Base-by-base conservation (phyloP, 805 yeast genomes). In the Yamadazyma insecticola region DNA sequence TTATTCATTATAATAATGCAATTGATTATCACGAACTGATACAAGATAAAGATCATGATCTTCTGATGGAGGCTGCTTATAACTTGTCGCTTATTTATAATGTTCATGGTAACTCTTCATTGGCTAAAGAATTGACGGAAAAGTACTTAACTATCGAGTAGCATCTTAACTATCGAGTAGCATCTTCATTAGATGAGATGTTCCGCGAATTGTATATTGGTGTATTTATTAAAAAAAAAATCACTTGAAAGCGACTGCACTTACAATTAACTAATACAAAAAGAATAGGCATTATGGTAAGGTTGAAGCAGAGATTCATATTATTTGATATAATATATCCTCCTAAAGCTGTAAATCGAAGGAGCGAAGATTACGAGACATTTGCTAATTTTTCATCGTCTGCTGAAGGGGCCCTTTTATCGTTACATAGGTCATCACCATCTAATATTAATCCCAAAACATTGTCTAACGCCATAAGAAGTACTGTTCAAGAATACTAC, bases 301-400 rank as follows among this genome's bases (percentile, higher is more conserved):
- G 97, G 48, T 66, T 89, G 17, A 89, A 89, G 54, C 78, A 88
- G 12, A 63, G 97, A 44, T 89, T 90, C 47, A 67, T 89, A 9
- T 65, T 88, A 4, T 89, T 90, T 53, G 95, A 88, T 43, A 57
- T 89, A 0, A 54, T 84, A 4, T 78, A 78, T 42, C 95, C 95
- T 0, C 72, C 68, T 0, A 15, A 13, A n/a, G 32, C 24, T 6
- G 44, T 44, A 2, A 48, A 44, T 6, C 3, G 29, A 1, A 16
- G 18, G 2, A 15, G 14, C 5, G 32, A 17, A 14, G 31, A 26
- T 4, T 3, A 4, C 2, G 36, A 30, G 6, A 13, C 15, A 3
- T 23, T 28, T n/a, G 15, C 10, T 7, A 18, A 20, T 3, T 53
- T 50, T 32, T 14, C 58, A 18, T 31, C 27, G 2, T 47, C 70